Conservation (phyloP, 2,329 filamentous ascomycete species). For the Colletotrichum sp. region DNA sequence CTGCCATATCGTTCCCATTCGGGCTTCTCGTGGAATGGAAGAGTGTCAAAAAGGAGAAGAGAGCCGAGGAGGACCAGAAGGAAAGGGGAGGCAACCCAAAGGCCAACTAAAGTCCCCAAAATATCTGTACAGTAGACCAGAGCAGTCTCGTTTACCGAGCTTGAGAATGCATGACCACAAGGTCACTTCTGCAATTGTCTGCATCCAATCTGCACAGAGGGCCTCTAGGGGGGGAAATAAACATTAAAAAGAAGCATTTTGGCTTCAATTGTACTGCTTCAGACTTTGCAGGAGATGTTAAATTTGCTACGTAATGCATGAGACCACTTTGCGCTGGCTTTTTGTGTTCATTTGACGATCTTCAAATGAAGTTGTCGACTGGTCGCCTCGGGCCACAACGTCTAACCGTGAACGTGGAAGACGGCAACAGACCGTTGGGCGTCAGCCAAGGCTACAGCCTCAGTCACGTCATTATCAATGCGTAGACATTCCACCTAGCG, state of each 20-base stretch:
- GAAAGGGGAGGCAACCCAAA: background rate
- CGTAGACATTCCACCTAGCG: background rate
- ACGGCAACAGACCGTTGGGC: background rate
- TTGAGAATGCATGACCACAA: background rate
- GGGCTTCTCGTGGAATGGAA: slow-evolving; percentile 65
- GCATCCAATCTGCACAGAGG: background rate
- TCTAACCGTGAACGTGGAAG: background rate
- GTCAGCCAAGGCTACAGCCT: background rate
- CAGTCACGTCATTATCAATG: background rate
- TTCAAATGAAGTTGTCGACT: background rate
- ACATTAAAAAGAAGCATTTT: background rate
- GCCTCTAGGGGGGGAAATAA: background rate
- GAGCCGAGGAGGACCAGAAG: background rate
- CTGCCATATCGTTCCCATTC: slow-evolving; percentile 56
- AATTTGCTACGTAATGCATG: background rate
- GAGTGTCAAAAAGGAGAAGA: slow-evolving; percentile 56
- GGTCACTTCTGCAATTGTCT: background rate
- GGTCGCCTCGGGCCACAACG: background rate
- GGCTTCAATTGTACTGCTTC: background rate
- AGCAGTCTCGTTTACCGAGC: background rate
- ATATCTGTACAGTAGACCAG: background rate
- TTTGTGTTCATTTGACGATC: background rate
- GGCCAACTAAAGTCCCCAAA: background rate
- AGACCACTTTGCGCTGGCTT: background rate
- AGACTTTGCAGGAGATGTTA: background rate